Percentiles rank a stretch among this genome's conserved stretches.
phyloP scores from a whole-genome alignment of 179 eudicot genomes.

The Silene noctiflora region DNA sequence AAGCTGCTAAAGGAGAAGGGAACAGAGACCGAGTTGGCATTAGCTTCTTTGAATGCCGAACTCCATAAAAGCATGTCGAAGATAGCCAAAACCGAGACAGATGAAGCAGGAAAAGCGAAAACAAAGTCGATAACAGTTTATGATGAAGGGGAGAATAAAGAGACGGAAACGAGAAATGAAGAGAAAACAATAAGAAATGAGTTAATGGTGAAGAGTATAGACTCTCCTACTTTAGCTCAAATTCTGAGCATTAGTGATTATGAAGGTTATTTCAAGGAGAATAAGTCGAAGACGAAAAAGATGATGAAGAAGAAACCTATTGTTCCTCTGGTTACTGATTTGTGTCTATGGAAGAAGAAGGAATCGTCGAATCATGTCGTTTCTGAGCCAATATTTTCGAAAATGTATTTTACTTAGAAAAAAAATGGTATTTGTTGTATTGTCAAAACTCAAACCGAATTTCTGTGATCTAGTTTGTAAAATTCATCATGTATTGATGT shows the following conservation, averaged over 20 bases:
- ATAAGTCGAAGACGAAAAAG: conserved; percentile 7
- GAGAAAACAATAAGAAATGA: conserved; percentile 23
- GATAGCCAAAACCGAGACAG: conserved; percentile 61
- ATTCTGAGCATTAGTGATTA: conserved; percentile 35
- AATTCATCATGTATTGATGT: background rate
- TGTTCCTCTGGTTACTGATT: conserved; percentile 38
- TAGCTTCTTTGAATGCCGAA: conserved; percentile 74
- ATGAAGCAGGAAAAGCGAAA: conserved; percentile 32
- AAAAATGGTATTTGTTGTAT: background rate
- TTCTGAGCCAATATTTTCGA: conserved; percentile 23
- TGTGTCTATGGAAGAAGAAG: conserved; percentile 37
- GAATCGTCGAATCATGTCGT: conserved; percentile 24
- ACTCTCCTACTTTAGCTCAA: conserved; percentile 36
- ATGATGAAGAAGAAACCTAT: conserved; percentile 41
- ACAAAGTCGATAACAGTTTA: conserved; percentile 10
- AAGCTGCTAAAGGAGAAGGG: conserved; percentile 62
- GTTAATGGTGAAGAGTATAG: conserved; percentile 26
- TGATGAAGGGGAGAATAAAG: conserved; percentile 21
- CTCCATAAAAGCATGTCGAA: conserved; percentile 79
- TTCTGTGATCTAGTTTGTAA: background rate
- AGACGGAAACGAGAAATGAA: conserved; percentile 2
- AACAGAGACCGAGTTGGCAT: conserved; percentile 61
- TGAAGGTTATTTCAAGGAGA: conserved; percentile 24
- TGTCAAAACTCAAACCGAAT: too few relatives aligned
- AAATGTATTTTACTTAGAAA: conserved; percentile 9